Evolutionary conservation across 345 rosid species (phyloP).

Genomic region (Brassica carinata): DNA sequence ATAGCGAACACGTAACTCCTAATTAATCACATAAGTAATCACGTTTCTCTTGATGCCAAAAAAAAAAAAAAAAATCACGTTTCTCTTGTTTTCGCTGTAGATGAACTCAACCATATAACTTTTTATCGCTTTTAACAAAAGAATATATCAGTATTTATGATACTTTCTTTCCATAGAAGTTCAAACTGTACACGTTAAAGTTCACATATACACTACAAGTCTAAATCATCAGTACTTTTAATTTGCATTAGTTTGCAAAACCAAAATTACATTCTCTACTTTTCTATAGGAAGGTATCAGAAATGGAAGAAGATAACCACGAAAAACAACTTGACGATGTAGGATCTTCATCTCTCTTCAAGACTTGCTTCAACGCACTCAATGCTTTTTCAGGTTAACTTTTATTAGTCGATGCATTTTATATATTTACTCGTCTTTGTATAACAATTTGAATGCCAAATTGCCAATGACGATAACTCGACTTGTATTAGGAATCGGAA

Average conservation of each 20-base stretch:
- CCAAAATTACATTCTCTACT: background rate
- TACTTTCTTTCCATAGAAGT: background rate
- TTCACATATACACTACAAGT: background rate
- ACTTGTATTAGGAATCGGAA: conserved; percentile 41
- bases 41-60: no score
- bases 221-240: background rate
- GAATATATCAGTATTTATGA: background rate
- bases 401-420: conserved; percentile 4
- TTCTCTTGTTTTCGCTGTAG: conserved; percentile 1
- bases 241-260: background rate
- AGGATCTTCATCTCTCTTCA: conserved; percentile 30
- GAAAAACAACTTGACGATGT: conserved; percentile 17
- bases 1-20: no score
- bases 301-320: conserved; percentile 35
- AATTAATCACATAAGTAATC: no score
- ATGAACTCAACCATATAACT: conserved; percentile 16
- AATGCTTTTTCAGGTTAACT: conserved; percentile 38
- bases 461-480: background rate
- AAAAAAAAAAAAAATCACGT: background rate
- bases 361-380: conserved; percentile 40
- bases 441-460: background rate
- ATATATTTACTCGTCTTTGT: background rate
- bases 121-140: background rate
- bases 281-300: background rate
- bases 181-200: conserved; percentile 1